A percentile compares a stretch with the other conserved stretches of the same genome.
These are phyloP conservation scores for Backusella morwellensis DNA, from an alignment of 192 early-diverging fungal genomes.

Conservation along the genomic window DNA sequence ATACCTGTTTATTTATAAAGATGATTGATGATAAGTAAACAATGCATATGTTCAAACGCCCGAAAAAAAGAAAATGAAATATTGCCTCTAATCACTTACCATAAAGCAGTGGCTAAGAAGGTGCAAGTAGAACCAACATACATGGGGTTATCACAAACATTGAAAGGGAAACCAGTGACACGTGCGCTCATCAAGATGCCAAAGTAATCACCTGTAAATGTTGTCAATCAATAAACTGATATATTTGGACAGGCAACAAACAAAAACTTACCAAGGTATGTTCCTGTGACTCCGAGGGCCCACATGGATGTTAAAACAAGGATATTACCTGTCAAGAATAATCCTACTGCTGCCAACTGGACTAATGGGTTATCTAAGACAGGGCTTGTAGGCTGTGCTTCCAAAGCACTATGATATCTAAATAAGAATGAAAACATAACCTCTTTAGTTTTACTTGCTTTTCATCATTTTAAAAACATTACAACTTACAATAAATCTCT, in stretches of 20 bases:
- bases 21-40: neutral
- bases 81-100: slow-evolving; percentile 46
- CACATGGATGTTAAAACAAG: slow-evolving; percentile 86
- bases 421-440: neutral
- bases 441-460: neutral
- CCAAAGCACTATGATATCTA: slow-evolving; percentile 69
- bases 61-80: neutral
- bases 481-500: slow-evolving; percentile 70
- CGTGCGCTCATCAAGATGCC: slow-evolving; percentile 86
- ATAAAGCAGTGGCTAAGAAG: slow-evolving; percentile 82
- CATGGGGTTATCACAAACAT: slow-evolving; percentile 92
- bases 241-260: neutral
- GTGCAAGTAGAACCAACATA: slow-evolving; percentile 87
- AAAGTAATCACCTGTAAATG: slow-evolving; percentile 81
- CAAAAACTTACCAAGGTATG: slow-evolving; percentile 70
- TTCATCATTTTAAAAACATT: neutral
- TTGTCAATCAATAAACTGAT: neutral
- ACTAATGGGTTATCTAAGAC: slow-evolving; percentile 46
- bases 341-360: slow-evolving; percentile 43
- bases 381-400: slow-evolving; percentile 59
- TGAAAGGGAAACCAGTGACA: slow-evolving; percentile 91
- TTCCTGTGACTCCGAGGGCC: slow-evolving; percentile 84
- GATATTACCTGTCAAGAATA: slow-evolving; percentile 63
- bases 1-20: slow-evolving; percentile 40
- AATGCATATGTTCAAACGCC: too few species aligned